Base-by-base conservation (phyloP, 1,139 yeast species). In the Lodderomyces oxycetoniae region DNA sequence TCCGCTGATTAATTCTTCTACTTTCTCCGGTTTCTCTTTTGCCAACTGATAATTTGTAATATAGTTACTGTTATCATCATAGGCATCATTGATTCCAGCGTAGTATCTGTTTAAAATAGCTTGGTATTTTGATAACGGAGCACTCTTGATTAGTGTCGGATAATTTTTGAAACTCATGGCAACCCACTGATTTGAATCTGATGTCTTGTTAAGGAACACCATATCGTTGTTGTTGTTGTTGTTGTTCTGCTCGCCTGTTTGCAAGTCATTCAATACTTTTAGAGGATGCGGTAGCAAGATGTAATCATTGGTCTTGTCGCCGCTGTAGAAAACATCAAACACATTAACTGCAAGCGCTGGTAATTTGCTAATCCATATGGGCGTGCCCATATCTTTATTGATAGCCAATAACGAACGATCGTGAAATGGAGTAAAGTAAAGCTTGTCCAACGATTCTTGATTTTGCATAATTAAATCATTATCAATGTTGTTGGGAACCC, bases 401-500 rank as follows among this genome's bases (percentile, higher is more conserved):
- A 85, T 71, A 0, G 93, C 91, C 43, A 71, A 63, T 34, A 75
- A 59, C 4, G 86, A 77, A 47, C 72, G 77, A 50, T 86, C 94
- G 50, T 83, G 86, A 49, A 86, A 77, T 1, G 96, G 95, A 1
- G 93, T 81, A 43, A 91, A 79, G 47, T 84, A 84, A 4, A 86
- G 60, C 28, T 80, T 78, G 54, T 89, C 97, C 14, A 71, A 44
- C 4, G 86, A 74, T 30, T 69, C 64, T 28, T 55, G 57, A 39
- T 66, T 67, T 45, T 81, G 74, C 42, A 56, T 38, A 15, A 64
- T 77, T 39, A 89, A 65, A 50, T 83, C 91, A 27, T 69, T 66
- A 53, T 91, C 95, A 39, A 89, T 67, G 44, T 87, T 80, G 57
- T 89, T 89, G 17, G 95, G 95, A 5, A 94, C 95, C 96, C 97